Percentiles rank a stretch among this genome's conserved stretches.
These are phyloP conservation scores for Gnetum montanum DNA, from an alignment of 75 land plant species.

Conservation along the genomic window DNA sequence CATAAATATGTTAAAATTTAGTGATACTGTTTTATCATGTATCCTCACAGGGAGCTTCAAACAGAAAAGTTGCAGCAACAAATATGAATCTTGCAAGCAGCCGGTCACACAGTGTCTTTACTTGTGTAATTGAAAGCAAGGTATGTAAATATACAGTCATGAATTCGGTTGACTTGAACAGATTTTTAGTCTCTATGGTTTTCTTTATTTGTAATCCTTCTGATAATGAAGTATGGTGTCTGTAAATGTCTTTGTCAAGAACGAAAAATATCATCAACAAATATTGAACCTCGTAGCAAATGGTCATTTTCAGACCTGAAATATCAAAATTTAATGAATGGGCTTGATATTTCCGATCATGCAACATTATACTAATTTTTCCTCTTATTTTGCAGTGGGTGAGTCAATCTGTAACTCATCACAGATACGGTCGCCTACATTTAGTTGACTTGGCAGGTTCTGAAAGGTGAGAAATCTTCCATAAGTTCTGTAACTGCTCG, in stretches of 20 bases:
- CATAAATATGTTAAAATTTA: background rate
- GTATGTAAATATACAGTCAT: constrained; percentile 30
- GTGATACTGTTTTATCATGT: background rate
- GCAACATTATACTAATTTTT: too few species aligned
- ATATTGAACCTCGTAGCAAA: too few species aligned
- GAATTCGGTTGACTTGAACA: background rate
- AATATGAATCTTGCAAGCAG: constrained; percentile 97
- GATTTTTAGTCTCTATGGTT: too few species aligned
- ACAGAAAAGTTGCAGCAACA: constrained; percentile 92
- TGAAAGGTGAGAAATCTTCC: constrained; percentile 48
- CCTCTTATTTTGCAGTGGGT: constrained; percentile 71
- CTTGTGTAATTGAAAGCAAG: constrained; percentile 91
- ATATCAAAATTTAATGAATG: too few species aligned
- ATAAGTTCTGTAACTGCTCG: background rate
- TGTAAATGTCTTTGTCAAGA: too few species aligned
- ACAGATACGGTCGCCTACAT: constrained; percentile 81
- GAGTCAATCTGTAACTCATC: constrained; percentile 74
- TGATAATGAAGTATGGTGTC: too few species aligned
- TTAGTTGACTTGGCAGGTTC: constrained; percentile 96
- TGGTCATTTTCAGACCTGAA: too few species aligned
- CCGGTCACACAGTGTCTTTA: constrained; percentile 97
- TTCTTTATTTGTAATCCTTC: too few species aligned
- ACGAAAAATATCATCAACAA: too few species aligned
- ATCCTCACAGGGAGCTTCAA: constrained; percentile 92
- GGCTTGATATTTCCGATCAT: too few species aligned